These are phyloP conservation scores for Tolypocladium nubicola DNA, from an alignment of 2,329 filamentous ascomycete genomes.

Conservation along the genomic window DNA sequence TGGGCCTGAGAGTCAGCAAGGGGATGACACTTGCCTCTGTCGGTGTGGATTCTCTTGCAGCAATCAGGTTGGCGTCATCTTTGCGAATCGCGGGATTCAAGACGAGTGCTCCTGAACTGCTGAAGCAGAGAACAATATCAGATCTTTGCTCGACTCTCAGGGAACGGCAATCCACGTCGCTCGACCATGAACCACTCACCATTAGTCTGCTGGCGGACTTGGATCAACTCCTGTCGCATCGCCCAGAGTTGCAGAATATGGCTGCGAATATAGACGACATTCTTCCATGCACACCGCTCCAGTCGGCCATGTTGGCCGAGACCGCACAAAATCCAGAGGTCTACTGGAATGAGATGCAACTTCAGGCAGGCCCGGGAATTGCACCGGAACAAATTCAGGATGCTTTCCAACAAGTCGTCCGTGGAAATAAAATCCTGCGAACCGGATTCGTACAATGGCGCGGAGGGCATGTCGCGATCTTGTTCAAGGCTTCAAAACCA, in stretches of 20 bases:
- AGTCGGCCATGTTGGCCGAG: conserved; percentile 72
- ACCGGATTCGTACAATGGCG: conserved; percentile 57
- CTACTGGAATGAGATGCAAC: conserved; percentile 71
- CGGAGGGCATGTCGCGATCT: conserved; percentile 29
- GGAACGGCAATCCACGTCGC: not conserved
- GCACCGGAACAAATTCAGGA: conserved; percentile 27
- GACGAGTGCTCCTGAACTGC: conserved; percentile 48
- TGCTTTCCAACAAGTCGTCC: conserved; percentile 39
- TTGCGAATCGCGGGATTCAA: conserved; percentile 47
- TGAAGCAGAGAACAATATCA: conserved; percentile 40
- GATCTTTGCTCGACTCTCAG: conserved; percentile 13
- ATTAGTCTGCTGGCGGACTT: conserved; percentile 10
- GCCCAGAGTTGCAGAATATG: conserved; percentile 7
- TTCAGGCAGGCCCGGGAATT: conserved; percentile 38
- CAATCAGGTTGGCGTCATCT: conserved; percentile 45
- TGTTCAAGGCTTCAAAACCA: conserved; percentile 44
- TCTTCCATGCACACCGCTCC: conserved; percentile 60
- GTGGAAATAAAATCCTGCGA: conserved; percentile 56
- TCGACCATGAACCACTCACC: not conserved
- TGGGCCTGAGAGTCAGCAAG: conserved; percentile 25
- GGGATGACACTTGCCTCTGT: conserved; percentile 35
- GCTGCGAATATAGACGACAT: conserved; percentile 26
- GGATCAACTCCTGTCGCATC: conserved; percentile 7
- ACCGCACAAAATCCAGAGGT: conserved; percentile 46
- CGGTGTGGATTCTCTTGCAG: conserved; percentile 53